phyloP scores from a whole-genome alignment of 306 rosid genomes.

The Arachis hypogaea region DNA sequence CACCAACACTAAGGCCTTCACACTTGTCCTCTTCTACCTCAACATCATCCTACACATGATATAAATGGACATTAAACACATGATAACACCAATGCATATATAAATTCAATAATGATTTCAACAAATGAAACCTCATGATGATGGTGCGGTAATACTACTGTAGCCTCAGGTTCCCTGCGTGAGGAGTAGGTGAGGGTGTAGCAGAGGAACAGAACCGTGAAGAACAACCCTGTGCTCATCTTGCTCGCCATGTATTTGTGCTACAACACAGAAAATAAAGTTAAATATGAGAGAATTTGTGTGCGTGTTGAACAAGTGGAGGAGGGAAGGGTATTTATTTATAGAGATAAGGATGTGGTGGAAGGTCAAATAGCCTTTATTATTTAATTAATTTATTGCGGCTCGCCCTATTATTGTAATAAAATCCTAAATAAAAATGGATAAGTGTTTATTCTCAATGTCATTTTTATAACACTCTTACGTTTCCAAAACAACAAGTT shows the following conservation, averaged over 20 bases:
- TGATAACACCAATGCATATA: no score
- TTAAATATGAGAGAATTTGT: background rate
- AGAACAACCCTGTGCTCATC: conserved; percentile 40
- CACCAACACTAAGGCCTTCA: conserved; percentile 35
- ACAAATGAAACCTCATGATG: conserved; percentile 23
- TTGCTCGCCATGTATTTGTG: conserved; percentile 43
- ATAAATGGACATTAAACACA: no score
- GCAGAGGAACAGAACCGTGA: conserved; percentile 42
- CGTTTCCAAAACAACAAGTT: background rate
- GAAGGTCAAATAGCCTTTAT: conserved; percentile 23
- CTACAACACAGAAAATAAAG: background rate
- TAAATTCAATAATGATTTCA: no score
- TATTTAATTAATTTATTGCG: conserved; percentile 10
- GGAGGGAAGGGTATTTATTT: conserved; percentile 42
- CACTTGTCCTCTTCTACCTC: conserved; percentile 40
- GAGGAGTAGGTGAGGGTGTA: conserved; percentile 38
- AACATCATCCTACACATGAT: conserved; percentile 8
- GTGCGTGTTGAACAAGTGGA: background rate
- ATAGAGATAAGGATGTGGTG: conserved; percentile 37
- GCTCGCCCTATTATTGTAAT: no score
- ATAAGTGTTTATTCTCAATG: no score
- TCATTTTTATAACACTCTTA: background rate
- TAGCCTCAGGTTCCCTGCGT: conserved; percentile 41
- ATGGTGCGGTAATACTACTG: background rate
- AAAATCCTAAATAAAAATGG: no score